Percentiles rank a stretch among this genome's conserved stretches.
These are phyloP conservation scores for Pyrenochaeta sp. DNA, from an alignment of 2,329 filamentous ascomycete species.

Conservation along the genomic window DNA sequence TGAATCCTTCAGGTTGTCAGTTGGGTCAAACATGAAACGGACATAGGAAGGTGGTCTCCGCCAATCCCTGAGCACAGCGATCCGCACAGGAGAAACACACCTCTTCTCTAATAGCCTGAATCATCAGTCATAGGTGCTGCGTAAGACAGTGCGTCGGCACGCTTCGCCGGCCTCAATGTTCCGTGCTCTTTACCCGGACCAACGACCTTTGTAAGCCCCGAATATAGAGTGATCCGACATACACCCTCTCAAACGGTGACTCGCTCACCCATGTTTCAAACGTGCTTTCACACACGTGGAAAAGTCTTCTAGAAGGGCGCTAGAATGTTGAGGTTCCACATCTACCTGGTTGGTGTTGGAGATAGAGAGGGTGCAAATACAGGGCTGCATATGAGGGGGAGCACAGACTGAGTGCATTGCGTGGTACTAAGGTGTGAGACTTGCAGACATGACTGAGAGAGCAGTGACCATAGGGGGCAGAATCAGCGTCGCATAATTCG, in stretches of 20 bases:
- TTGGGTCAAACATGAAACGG: neutral
- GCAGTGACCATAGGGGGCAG: neutral
- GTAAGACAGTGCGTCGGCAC: neutral
- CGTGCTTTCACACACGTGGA: neutral
- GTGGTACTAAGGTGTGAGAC: neutral
- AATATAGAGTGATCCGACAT: neutral
- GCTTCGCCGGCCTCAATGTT: neutral
- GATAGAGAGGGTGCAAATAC: neutral
- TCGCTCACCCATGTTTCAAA: constrained; percentile 1
- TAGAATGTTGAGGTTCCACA: neutral
- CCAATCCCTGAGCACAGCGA: neutral
- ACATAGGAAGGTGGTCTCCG: neutral
- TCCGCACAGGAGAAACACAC: neutral
- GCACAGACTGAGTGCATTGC: neutral
- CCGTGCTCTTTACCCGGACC: neutral
- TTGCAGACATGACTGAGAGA: neutral
- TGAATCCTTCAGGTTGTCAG: neutral
- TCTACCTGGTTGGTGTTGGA: neutral
- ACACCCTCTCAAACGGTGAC: neutral
- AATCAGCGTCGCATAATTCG: neutral
- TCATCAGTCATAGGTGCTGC: neutral
- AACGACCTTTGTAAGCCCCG: neutral
- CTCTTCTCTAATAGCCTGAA: neutral
- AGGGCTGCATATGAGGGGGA: neutral
- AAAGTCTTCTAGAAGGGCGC: neutral